phyloP scores from a whole-genome alignment of 306 rosid genomes.

The Cajanus cajan region DNA sequence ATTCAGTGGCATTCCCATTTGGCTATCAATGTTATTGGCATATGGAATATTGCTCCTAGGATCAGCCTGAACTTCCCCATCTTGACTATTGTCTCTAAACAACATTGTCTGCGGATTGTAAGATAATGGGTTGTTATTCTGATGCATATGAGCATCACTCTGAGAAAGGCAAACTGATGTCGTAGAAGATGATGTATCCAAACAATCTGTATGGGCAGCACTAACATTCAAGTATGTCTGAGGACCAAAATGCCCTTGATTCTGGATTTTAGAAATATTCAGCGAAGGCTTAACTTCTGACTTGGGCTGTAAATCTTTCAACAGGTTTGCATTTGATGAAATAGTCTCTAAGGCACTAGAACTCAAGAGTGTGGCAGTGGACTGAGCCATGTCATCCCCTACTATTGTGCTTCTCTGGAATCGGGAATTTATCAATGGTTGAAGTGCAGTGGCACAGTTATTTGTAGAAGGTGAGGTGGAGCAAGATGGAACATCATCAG shows the following conservation, averaged over 20 bases:
- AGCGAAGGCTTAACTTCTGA: constrained; percentile 74
- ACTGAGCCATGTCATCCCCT: constrained; percentile 81
- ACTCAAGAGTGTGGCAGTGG: constrained; percentile 62
- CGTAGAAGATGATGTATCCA: constrained; percentile 96
- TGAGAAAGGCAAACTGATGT: constrained; percentile 86
- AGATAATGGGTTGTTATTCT: constrained; percentile 56
- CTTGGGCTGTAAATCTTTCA: constrained; percentile 63
- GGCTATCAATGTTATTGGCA: constrained; percentile 58
- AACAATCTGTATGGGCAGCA: constrained; percentile 68
- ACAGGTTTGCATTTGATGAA: constrained; percentile 53
- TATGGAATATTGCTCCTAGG: constrained; percentile 57
- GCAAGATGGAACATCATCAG: constrained; percentile 89
- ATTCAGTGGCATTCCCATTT: constrained; percentile 53
- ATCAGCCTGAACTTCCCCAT: constrained; percentile 70
- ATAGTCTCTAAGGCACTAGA: constrained; percentile 54
- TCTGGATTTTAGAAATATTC: constrained; percentile 65
- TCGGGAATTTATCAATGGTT: constrained; percentile 48
- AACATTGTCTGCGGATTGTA: constrained; percentile 70
- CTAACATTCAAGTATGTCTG: constrained; percentile 54
- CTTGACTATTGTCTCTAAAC: constrained; percentile 69
- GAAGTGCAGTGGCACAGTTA: constrained; percentile 61
- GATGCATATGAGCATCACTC: constrained; percentile 67
- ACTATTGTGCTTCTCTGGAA: constrained; percentile 42
- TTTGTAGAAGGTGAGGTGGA: constrained; percentile 95
- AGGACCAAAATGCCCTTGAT: constrained; percentile 56